Conservation (phyloP, 306 rosid genomes). For the Vigna mungo region DNA sequence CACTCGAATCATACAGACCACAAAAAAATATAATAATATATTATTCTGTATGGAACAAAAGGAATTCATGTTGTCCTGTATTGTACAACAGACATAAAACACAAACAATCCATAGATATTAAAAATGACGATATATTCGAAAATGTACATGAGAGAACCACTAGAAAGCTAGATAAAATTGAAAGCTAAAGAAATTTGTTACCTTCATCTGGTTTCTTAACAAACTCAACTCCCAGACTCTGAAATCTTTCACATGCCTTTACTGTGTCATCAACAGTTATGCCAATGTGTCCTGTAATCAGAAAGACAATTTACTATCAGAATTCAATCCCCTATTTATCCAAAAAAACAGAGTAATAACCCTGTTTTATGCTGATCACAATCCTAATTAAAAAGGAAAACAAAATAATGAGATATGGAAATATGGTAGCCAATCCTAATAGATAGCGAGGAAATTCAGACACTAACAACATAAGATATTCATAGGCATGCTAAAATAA, state of each 20-base stretch:
- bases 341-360: slow-evolving; percentile 8
- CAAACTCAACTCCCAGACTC: slow-evolving; percentile 85
- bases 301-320: slow-evolving; percentile 16
- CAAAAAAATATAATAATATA: neutral
- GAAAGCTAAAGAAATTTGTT: slow-evolving; percentile 38
- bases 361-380: neutral
- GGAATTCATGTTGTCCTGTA: slow-evolving; percentile 3
- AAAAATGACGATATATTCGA: slow-evolving; percentile 12
- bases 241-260: slow-evolving; percentile 96
- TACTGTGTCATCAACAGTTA: slow-evolving; percentile 90
- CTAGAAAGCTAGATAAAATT: slow-evolving; percentile 10
- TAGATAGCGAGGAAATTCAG: neutral
- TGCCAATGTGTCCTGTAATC: slow-evolving; percentile 84
- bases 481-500: neutral
- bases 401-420: neutral
- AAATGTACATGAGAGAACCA: neutral
- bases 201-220: slow-evolving; percentile 89
- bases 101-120: slow-evolving; percentile 8
- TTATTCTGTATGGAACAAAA: slow-evolving; percentile 9
- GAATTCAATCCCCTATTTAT: neutral
- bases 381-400: neutral
- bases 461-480: neutral
- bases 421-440: slow-evolving; percentile 1
- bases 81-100: slow-evolving; percentile 22
- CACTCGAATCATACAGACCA: neutral